Base-by-base conservation (phyloP, 495 filamentous ascomycete species). In the Pyronema domesticum region DNA sequence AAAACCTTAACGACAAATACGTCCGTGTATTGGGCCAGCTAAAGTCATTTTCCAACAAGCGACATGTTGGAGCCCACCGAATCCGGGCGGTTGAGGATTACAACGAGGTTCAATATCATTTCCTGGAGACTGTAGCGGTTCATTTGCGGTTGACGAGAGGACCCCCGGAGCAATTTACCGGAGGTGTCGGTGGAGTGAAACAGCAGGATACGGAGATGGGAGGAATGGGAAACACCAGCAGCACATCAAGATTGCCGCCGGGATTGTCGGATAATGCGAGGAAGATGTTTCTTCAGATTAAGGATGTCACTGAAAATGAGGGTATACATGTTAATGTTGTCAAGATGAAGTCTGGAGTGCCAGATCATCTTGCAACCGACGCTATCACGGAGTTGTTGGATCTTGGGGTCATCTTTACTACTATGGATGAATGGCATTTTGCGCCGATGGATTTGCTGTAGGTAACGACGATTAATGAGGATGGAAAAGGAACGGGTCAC, bases 141-240 rank as follows among this genome's bases (percentile, higher is more conserved):
- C 91, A 96, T 68, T 68, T 98, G 40, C 82, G 83, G 70, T 82
- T 86, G 64, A 83, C 81, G n/a, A 74, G 79, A n/a, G 89, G 89
- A 1, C 75, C 79, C 18, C 73, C 74, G 11, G 74, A 73, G 43
- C 55, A 58, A 7, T 56, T 62, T 45, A 67, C 61, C 23, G 59
- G 44, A 7, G 64, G 57, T 59, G 68, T 58, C 6, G 65, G 55
- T 51, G 63, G 40, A 62, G 46, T 46, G 60, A 39, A 30, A 35
- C 46, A 33, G 8, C 54, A 69, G 7, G 13, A 17, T 10, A 14
- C 30, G 43, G 61, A 61, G 48, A 73, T 68, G 71, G 62, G 56
- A 56, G 76, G 49, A 70, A 69, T 57, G 68, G 57, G 60, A n/a
- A 61, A 60, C 19, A 56, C 54, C 11, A 65, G 58, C 33, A 66